phyloP scores from a whole-genome alignment of 805 yeast genomes.

The Grigorovia humatica region DNA sequence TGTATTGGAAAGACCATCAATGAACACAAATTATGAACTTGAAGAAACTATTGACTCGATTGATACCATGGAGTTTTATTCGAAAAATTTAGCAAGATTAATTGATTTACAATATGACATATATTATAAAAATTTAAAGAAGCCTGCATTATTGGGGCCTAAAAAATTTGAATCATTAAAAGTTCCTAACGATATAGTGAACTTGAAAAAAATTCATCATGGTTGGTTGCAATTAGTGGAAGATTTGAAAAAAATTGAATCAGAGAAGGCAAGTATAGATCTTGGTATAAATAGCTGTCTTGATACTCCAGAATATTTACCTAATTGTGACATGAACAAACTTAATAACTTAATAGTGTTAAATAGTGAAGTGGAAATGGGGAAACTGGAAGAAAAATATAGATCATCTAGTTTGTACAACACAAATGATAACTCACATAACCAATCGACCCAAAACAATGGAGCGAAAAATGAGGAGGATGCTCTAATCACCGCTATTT shows the following conservation, averaged over 20 bases:
- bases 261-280: neutral
- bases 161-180: constrained; percentile 13
- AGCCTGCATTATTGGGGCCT: constrained; percentile 14
- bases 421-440: too few relatives aligned
- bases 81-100: constrained; percentile 4
- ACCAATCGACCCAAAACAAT: neutral
- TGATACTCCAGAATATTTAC: neutral
- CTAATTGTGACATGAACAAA: neutral
- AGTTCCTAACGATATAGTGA: constrained; percentile 13
- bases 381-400: neutral
- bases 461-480: neutral
- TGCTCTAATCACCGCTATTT: constrained; percentile 4
- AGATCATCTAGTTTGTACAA: neutral
- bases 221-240: constrained; percentile 2
- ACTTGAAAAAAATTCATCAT: constrained; percentile 5
- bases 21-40: neutral
- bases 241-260: constrained; percentile 1
- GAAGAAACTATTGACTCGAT: neutral
- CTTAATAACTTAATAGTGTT: neutral
- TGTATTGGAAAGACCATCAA: constrained; percentile 2
- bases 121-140: constrained; percentile 11
- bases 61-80: neutral
- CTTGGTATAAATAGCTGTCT: neutral
- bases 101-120: constrained; percentile 9
- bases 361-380: neutral